Conservation (phyloP, 805 yeast species). For the Maudiozyma saulgeensis region DNA sequence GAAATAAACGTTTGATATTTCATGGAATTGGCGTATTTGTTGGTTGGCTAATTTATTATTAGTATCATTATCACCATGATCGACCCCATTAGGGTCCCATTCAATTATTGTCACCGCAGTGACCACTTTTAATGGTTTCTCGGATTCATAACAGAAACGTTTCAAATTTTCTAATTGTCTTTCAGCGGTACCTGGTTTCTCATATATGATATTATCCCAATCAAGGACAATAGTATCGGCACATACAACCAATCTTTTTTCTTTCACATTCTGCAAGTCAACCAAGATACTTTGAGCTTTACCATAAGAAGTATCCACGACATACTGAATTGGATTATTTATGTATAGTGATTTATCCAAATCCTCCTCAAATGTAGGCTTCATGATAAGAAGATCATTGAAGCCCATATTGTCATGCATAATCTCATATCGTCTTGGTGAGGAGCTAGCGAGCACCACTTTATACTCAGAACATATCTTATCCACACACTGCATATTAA, state of each 20-base stretch:
- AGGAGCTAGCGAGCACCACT: conserved; percentile 70
- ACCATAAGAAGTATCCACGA: conserved; percentile 53
- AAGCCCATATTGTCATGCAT: conserved; percentile 47
- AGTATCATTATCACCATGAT: background rate
- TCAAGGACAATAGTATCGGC: conserved; percentile 74
- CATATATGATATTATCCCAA: conserved; percentile 52
- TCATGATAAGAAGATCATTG: conserved; percentile 35
- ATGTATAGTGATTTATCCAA: conserved; percentile 40
- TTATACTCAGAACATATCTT: conserved; percentile 8
- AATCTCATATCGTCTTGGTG: conserved; percentile 75
- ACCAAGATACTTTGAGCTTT: conserved; percentile 59
- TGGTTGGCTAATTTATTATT: background rate
- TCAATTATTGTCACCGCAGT: conserved; percentile 45
- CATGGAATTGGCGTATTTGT: conserved; percentile 27
- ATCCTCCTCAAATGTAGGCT: conserved; percentile 71
- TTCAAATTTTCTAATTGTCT: conserved; percentile 44
- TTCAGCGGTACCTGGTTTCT: conserved; percentile 60
- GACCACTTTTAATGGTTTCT: conserved; percentile 39
- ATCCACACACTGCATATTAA: background rate
- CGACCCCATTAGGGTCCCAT: conserved; percentile 5
- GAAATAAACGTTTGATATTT: conserved; percentile 34
- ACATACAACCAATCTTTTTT: conserved; percentile 36
- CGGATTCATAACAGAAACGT: conserved; percentile 35
- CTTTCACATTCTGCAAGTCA: conserved; percentile 18
- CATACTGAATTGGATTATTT: conserved; percentile 39